Base-by-base conservation (phyloP, 1,284 basidiomycete genomes). In the Marasmius sp. region DNA sequence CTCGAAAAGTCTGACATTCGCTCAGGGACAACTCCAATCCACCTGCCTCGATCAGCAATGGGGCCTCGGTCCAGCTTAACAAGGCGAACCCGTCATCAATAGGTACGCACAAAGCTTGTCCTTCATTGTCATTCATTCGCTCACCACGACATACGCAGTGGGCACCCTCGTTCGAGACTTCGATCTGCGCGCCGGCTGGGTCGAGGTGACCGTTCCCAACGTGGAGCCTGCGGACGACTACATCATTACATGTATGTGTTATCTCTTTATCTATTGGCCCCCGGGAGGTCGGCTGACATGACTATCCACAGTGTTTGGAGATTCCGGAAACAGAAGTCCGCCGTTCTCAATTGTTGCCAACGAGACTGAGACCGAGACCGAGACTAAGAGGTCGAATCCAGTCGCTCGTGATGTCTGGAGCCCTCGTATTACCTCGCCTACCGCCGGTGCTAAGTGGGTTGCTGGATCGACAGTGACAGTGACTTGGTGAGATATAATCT, bases 101-200 rank as follows among this genome's bases (percentile, higher is more conserved):
- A 14, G 9, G 52, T 54, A 20, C 8, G 52, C 34, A 8, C n/a
- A 36, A 2, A 11, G 5, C 16, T 38, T 8, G 8, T n/a, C 45
- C 20, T 37, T 54, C 34, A 38, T n/a, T 38, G 6, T n/a, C 34
- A 16, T 54, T 9, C 48, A 18, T 18, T n/a, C 12, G 12, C 34
- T 36, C 45, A 47, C 33, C 16, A 14, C 8, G 18, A 33, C 34
- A 10, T n/a, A 54, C 36, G 39, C 67, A 72, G 61, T 36, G 66
- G 49, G 48, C 53, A n/a, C 39, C 58, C 20, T 45, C 38, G 16
- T 58, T 66, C 20, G 39, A 50, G 20, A 45, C 41, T 43, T 60
- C 8, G 55, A 57, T 22, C 36, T 54, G 1, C 52, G 52, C 20
- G 34, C 34, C 9, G 52, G 43, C 14, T 54, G 45, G 27, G 59